phyloP scores from a whole-genome alignment of 2,329 filamentous ascomycete species.

The Fusarium musae region DNA sequence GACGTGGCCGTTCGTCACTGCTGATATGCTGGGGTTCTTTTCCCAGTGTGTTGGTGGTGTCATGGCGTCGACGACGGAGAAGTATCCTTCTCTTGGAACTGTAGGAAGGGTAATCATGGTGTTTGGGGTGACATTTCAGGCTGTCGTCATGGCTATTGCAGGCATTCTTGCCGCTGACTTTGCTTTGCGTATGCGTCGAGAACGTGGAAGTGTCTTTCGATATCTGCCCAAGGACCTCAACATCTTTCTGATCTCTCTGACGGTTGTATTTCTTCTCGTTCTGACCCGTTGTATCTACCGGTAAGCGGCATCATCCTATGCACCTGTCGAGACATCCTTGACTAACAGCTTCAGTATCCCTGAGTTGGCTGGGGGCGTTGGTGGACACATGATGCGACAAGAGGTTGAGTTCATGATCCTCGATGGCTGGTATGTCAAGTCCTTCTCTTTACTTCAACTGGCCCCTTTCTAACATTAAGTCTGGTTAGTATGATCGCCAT shows the following conservation, averaged over 20 bases:
- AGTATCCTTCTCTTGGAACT: not conserved
- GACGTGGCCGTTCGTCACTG: not conserved
- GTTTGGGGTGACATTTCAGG: not conserved
- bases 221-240: not conserved
- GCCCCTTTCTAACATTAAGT: accelerated
- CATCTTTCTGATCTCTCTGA: not conserved
- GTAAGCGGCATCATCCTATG: not conserved
- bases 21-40: not conserved
- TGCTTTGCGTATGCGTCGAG: not conserved
- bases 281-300: not conserved
- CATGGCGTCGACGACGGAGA: not conserved
- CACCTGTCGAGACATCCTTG: accelerated
- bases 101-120: not conserved
- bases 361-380: not conserved
- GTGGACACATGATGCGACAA: not conserved
- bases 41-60: not conserved
- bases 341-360: not conserved
- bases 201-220: not conserved
- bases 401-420: slow-evolving; percentile 1
- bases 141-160: not conserved
- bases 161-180: not conserved
- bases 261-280: not conserved
- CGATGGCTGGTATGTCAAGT: not conserved
- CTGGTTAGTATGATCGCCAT: not conserved
- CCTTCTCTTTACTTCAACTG: accelerated